Percentiles rank a stretch among this genome's conserved stretches.
Conservation (phyloP, 345 rosid species). For the Microcos paniculata region DNA sequence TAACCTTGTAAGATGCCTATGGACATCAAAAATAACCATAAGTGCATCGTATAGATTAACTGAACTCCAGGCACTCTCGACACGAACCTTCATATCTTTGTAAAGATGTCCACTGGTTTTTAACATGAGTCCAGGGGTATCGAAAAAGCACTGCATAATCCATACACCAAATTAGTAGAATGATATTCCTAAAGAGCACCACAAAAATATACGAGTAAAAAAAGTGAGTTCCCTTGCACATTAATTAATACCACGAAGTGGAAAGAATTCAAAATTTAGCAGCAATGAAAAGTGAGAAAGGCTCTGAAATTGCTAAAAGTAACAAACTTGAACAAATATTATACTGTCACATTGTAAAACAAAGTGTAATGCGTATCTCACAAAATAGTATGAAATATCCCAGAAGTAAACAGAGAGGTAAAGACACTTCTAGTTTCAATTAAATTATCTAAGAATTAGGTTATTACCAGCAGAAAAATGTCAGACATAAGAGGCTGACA, state of each 20-base stretch:
- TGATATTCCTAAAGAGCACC: not conserved
- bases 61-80: slow-evolving; percentile 82
- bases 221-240: not conserved
- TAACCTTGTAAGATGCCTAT: slow-evolving; percentile 84
- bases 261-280: not conserved
- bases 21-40: slow-evolving; percentile 87
- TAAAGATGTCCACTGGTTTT: slow-evolving; percentile 60
- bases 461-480: not conserved
- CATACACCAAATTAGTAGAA: slow-evolving; percentile 9
- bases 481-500: not conserved
- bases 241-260: not conserved
- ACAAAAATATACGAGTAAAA: not conserved
- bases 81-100: slow-evolving; percentile 79
- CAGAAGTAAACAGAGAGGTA: not conserved
- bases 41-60: slow-evolving; percentile 78
- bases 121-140: slow-evolving; percentile 86
- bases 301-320: not conserved
- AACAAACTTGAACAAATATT: not conserved
- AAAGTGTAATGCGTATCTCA: not conserved
- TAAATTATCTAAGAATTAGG: not conserved
- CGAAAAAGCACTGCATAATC: slow-evolving; percentile 76
- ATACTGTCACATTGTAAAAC: not conserved
- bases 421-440: not conserved
- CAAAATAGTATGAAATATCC: not conserved
- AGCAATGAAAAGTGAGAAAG: not conserved